phyloP scores from a whole-genome alignment of 306 rosid genomes.

The Castanea crenata region DNA sequence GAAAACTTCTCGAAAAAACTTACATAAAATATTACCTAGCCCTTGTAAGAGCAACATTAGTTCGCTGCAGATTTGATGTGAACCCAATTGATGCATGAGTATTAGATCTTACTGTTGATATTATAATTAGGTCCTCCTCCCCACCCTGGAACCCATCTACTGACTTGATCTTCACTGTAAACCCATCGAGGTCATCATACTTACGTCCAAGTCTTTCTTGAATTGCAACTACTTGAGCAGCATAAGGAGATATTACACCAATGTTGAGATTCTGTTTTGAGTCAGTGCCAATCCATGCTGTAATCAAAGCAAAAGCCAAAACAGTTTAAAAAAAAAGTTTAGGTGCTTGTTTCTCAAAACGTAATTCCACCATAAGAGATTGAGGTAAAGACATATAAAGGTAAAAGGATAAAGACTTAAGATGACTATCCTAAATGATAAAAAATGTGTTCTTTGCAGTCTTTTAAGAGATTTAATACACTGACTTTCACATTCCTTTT shows the following conservation, averaged over 20 bases:
- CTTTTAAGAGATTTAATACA: background rate
- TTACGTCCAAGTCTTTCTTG: slow-evolving; percentile 42
- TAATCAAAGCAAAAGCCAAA: background rate
- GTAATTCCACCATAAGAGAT: background rate
- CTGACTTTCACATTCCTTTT: background rate
- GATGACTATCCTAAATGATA: background rate
- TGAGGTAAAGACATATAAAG: background rate
- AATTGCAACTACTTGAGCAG: slow-evolving; percentile 71
- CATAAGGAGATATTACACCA: slow-evolving; percentile 83
- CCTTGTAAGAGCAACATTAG: slow-evolving; percentile 83
- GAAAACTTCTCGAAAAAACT: background rate
- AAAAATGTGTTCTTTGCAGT: background rate
- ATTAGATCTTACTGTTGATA: slow-evolving; percentile 69
- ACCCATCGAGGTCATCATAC: slow-evolving; percentile 43
- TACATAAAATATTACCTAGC: slow-evolving; percentile 51
- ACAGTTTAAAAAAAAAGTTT: background rate
- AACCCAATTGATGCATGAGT: slow-evolving; percentile 38
- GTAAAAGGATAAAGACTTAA: background rate
- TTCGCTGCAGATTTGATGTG: slow-evolving; percentile 50
- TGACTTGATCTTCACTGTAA: slow-evolving; percentile 63
- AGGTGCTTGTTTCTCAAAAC: background rate
- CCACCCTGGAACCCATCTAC: slow-evolving; percentile 88
- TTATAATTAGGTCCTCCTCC: slow-evolving; percentile 65
- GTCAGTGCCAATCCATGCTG: slow-evolving; percentile 50
- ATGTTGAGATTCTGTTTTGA: slow-evolving; percentile 37